Conservation (phyloP, 192 early-diverging fungal species). For the Coemansia aciculifera region DNA sequence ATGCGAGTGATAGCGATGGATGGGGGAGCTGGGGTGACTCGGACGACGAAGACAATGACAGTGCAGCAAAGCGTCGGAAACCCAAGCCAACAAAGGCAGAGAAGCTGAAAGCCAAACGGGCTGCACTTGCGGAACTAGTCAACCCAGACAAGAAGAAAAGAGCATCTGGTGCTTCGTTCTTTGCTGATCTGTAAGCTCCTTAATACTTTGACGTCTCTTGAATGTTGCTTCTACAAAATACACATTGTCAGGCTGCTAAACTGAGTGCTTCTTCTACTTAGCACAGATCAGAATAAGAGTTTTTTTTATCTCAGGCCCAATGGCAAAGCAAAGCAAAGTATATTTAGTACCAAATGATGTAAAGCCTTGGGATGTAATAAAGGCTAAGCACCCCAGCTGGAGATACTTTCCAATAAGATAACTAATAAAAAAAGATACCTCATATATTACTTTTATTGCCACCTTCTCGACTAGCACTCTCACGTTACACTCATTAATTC, state of each 20-base stretch:
- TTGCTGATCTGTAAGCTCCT: constrained; percentile 26
- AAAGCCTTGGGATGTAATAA: too few relatives aligned
- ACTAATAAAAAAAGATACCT: too few relatives aligned
- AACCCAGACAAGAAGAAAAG: constrained; percentile 13
- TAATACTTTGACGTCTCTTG: neutral
- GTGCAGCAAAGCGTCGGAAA: neutral
- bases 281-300: too few relatives aligned
- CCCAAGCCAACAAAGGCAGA: constrained; percentile 18
- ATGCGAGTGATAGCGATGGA: constrained; percentile 14
- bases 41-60: constrained; percentile 15
- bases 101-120: constrained; percentile 24
- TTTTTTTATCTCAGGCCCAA: too few relatives aligned
- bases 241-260: neutral
- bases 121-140: constrained; percentile 13
- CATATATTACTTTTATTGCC: too few relatives aligned
- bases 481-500: too few relatives aligned
- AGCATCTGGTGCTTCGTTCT: constrained; percentile 21
- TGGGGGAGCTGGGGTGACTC: constrained; percentile 45
- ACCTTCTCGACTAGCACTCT: too few relatives aligned
- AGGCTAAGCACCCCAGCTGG: too few relatives aligned
- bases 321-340: too few relatives aligned
- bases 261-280: too few relatives aligned
- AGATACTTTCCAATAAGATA: too few relatives aligned
- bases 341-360: too few relatives aligned
- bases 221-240: neutral